phyloP scores from a whole-genome alignment of 2,329 filamentous ascomycete species.

The Ilyonectria mors-panacis region DNA sequence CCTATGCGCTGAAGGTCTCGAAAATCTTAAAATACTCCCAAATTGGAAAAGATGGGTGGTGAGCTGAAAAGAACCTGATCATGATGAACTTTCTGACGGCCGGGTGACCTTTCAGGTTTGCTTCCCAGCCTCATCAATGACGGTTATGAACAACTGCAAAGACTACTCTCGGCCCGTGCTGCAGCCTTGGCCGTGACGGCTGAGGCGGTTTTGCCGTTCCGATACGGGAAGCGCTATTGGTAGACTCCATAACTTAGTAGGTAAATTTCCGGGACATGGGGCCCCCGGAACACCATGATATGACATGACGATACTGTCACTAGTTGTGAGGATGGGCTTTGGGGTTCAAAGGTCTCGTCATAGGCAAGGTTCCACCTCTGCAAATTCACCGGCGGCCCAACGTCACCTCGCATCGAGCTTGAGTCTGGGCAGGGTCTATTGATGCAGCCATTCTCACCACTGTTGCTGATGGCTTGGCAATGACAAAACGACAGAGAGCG shows the following conservation, averaged over 20 bases:
- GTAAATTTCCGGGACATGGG: slow-evolving; percentile 44
- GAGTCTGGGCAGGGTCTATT: slow-evolving; percentile 22
- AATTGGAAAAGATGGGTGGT: slow-evolving; percentile 2
- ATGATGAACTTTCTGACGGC: slow-evolving; percentile 5
- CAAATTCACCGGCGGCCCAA: slow-evolving; percentile 28
- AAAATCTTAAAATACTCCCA: background rate
- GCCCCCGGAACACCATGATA: slow-evolving; percentile 42
- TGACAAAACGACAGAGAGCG: slow-evolving; percentile 29
- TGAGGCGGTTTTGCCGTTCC: slow-evolving; percentile 36
- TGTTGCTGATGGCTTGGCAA: slow-evolving; percentile 33
- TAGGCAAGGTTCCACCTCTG: slow-evolving; percentile 31
- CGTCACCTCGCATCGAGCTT: slow-evolving; percentile 41
- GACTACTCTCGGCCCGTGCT: slow-evolving; percentile 31
- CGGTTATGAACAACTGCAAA: slow-evolving; percentile 1
- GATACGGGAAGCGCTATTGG: slow-evolving; percentile 39
- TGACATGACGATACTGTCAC: slow-evolving; percentile 43
- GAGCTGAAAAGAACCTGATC: background rate
- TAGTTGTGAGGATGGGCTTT: slow-evolving; percentile 26
- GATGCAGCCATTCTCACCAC: slow-evolving; percentile 32
- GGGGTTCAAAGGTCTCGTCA: slow-evolving; percentile 34
- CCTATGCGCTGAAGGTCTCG: slow-evolving; percentile 26
- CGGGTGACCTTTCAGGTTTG: slow-evolving; percentile 2
- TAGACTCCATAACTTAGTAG: slow-evolving; percentile 21
- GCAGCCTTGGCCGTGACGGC: slow-evolving; percentile 37
- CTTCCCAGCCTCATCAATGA: background rate